Evolutionary conservation across 2,329 filamentous ascomycete genomes (phyloP), one percentile per base, ranked within the genome.

Genomic region (Eutypella sp.): DNA sequence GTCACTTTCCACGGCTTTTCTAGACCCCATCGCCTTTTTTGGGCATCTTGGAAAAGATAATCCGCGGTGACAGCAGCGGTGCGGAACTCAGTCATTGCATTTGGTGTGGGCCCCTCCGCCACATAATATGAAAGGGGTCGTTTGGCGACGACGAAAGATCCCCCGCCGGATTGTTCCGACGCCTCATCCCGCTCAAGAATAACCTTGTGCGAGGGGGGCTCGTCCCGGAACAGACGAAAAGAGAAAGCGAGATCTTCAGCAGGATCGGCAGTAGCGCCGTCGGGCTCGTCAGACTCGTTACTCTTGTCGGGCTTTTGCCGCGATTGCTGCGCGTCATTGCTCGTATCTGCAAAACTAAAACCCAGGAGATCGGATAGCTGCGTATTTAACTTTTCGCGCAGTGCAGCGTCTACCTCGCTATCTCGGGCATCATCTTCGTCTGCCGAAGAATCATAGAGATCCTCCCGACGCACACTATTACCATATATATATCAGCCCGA

Each of bases 1-100:
- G 65, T 71, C 13, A 82, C 78, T 46, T 72, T 72, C 81, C 81
- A 84, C 2, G 80, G 79, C 53, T 78, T 68, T 60, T 83, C 79
- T 36, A 79, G 60, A 0, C 80, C 81, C 79, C 79, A 83, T 6
- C 69, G 68, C 44, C 72, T 66, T 53, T 59, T 63, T 39, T 55
- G 57, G n/a, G 72, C 71, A 48, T 68, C 64, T 19, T 56, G 56
- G 2, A 76, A 42, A 13, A 85, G 61, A 13, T 78, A 71, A n/a
- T 76, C 73, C 5, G 72, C 74, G 24, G 62, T 73, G 10, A 84
- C 63, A 3, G 81, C 76, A 3, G 70, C 67, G n/a, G 54, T 55
- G 24, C 60, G 61, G 47, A 76, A 78, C 51, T 69, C 58, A 19
- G 58, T 57, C 40, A 60, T 65, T 54, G 66, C 58, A 39, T 65